Percentiles rank a stretch among this genome's conserved stretches.
phyloP scores from a whole-genome alignment of 495 filamentous ascomycete genomes.

The Lepidopterella palustris region DNA sequence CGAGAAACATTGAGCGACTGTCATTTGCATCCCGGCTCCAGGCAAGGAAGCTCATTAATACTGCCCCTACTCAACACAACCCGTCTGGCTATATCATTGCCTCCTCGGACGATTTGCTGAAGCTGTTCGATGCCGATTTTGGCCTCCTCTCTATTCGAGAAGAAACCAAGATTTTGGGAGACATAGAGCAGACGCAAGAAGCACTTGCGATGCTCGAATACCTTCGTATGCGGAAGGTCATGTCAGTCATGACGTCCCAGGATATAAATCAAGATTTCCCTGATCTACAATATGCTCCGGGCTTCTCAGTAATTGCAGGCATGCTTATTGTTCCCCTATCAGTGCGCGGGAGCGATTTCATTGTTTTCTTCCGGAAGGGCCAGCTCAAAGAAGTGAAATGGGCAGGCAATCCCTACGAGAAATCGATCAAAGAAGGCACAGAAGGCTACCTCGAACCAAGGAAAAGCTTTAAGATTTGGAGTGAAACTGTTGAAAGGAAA shows the following conservation, averaged over 20 bases:
- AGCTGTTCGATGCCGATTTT: constrained; percentile 82
- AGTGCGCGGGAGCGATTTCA: constrained; percentile 72
- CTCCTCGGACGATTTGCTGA: constrained; percentile 79
- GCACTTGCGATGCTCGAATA: constrained; percentile 82
- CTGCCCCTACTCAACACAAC: constrained; percentile 70
- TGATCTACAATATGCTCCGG: constrained; percentile 72
- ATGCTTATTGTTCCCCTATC: constrained; percentile 80
- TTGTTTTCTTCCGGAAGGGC: constrained; percentile 82
- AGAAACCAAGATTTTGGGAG: constrained; percentile 81
- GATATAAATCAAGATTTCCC: constrained; percentile 76
- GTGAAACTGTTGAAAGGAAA: constrained; percentile 67
- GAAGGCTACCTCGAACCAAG: constrained; percentile 66
- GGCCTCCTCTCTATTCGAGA: constrained; percentile 78
- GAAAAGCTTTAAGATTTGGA: constrained; percentile 71
- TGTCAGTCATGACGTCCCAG: constrained; percentile 71
- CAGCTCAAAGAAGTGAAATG: constrained; percentile 77
- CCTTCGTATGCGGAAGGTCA: constrained; percentile 66
- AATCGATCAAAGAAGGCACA: constrained; percentile 60
- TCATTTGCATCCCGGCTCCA: constrained; percentile 82
- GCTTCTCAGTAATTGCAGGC: constrained; percentile 73
- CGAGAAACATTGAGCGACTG: constrained; percentile 81
- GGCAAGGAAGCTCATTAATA: constrained; percentile 72
- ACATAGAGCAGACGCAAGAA: constrained; percentile 71
- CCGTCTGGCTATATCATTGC: constrained; percentile 91
- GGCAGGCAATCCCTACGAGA: constrained; percentile 93